phyloP scores from a whole-genome alignment of 2,329 filamentous ascomycete genomes.

The Colletotrichum brevisporum region DNA sequence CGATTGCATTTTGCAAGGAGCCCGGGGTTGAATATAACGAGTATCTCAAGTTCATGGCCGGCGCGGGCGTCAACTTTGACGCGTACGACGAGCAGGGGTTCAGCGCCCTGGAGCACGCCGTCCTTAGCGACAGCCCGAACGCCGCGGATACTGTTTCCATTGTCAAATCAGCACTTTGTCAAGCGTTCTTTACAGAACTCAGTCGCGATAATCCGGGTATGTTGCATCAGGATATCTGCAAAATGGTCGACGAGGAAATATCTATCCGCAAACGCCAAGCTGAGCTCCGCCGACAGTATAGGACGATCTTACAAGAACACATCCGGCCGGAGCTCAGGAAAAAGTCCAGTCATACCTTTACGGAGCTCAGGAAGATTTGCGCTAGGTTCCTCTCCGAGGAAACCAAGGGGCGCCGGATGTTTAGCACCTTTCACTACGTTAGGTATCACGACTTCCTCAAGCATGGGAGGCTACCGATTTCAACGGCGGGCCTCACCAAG shows the following conservation, averaged over 20 bases:
- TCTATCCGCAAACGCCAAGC: background rate
- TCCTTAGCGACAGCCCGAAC: conserved; percentile 47
- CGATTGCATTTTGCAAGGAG: conserved; percentile 55
- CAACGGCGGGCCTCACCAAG: conserved; percentile 42
- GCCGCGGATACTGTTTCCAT: background rate
- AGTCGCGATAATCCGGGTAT: background rate
- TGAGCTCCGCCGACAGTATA: background rate
- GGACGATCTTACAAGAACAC: background rate
- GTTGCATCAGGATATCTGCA: background rate
- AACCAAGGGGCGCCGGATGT: conserved; percentile 43
- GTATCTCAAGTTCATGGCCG: conserved; percentile 51
- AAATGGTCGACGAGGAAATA: background rate
- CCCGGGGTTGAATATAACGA: conserved; percentile 51
- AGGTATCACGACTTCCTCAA: conserved; percentile 46
- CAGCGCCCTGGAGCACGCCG: conserved; percentile 53
- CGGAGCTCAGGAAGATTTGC: background rate
- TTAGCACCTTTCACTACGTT: conserved; percentile 48
- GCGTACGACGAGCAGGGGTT: conserved; percentile 52
- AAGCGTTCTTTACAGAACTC: background rate
- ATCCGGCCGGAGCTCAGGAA: background rate
- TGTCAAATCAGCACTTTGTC: background rate
- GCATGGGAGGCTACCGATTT: conserved; percentile 46
- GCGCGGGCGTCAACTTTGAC: conserved; percentile 50
- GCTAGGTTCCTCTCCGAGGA: conserved; percentile 35
- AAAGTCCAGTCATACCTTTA: background rate